A percentile compares a stretch with the other conserved stretches of the same genome.
These are phyloP conservation scores for Lepidium didymum DNA, from an alignment of 345 rosid genomes.

Conservation along the genomic window DNA sequence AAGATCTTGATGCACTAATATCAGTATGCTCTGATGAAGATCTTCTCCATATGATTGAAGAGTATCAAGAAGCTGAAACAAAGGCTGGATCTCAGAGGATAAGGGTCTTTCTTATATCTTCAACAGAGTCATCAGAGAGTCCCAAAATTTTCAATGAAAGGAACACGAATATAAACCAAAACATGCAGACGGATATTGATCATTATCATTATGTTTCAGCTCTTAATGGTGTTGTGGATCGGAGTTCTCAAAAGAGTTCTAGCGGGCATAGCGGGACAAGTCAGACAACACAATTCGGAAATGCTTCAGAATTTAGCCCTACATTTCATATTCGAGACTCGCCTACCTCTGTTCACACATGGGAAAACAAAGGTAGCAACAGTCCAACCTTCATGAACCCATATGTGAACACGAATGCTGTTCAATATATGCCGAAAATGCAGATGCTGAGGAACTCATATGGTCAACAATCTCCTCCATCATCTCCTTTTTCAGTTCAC, in stretches of 20 bases:
- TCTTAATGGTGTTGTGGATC: constrained; percentile 56
- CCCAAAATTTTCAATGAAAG: constrained; percentile 45
- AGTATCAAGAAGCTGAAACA: constrained; percentile 60
- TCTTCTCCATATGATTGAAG: constrained; percentile 75
- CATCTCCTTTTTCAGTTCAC: constrained; percentile 38
- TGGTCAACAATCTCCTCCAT: constrained; percentile 41
- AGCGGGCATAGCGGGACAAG: constrained; percentile 43
- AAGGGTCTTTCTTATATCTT: constrained; percentile 62
- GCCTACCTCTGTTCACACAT: constrained; percentile 36
- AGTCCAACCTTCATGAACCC: constrained; percentile 35
- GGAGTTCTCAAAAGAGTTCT: constrained; percentile 42
- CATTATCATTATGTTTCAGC: constrained; percentile 56
- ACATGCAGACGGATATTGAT: constrained; percentile 39
- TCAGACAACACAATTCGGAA: constrained; percentile 43
- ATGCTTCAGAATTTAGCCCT: constrained; percentile 43
- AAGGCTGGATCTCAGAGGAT: constrained; percentile 60
- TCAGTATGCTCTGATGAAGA: constrained; percentile 86
- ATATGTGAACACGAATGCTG: constrained; percentile 25
- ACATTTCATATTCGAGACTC: constrained; percentile 37
- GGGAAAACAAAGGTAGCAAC: constrained; percentile 41
- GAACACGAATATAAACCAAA: constrained; percentile 14
- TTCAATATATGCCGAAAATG: constrained; percentile 29
- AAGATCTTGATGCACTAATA: constrained; percentile 85
- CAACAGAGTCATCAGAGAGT: constrained; percentile 43
- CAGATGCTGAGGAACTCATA: constrained; percentile 26